Evolutionary conservation across 1,139 yeast genomes (phyloP), one percentile per base, ranked within the genome.

Genomic region (Candida sojae): DNA sequence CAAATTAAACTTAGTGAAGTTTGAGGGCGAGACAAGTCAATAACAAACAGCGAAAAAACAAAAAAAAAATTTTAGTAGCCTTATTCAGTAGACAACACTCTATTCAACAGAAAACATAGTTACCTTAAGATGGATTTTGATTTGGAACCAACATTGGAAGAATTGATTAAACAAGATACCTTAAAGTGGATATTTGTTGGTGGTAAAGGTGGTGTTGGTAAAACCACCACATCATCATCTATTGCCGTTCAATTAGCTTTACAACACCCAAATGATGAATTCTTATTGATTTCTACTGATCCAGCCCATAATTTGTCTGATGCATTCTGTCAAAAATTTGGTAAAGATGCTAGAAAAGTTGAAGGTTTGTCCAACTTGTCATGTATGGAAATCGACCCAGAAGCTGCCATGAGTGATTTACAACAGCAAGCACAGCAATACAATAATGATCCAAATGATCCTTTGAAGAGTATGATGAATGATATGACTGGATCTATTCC

Each of bases 131-230:
- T 75, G 80, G 80, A 75, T 51, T 71, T 75, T 48, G 79, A 74
- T 53, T 64, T 75, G 49, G 92, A 86, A 58, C 90, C 92, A 52
- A 83, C 86, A 33, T 77, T 87, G 57, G 82, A 82, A 57, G 82
- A 88, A 26, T 70, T 87, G 46, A 73, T 87, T 45, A 62, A 75
- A 31, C 90, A 86, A 56, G 87, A 80, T 32, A 71, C 93, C 13
- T 80, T 93, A 61, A 88, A 88, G 63, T 93, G 99, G 99, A 88
- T 93, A 56, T 93, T 93, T 63, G 98, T 92, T 39, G 99, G 99
- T 53, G 99, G 99, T 60, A 93, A 93, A 75, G 99, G 99, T 66
- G 99, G 99, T 70, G 99, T 93, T 36, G 99, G 99, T 58, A 93
- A 93, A 68, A 93, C 99, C 57, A 93, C 99, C 40, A 89, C 97